Percentiles rank a stretch among this genome's conserved stretches.
phyloP scores from a whole-genome alignment of 768 basidiomycete species.

The Pisolithus tinctorius region DNA sequence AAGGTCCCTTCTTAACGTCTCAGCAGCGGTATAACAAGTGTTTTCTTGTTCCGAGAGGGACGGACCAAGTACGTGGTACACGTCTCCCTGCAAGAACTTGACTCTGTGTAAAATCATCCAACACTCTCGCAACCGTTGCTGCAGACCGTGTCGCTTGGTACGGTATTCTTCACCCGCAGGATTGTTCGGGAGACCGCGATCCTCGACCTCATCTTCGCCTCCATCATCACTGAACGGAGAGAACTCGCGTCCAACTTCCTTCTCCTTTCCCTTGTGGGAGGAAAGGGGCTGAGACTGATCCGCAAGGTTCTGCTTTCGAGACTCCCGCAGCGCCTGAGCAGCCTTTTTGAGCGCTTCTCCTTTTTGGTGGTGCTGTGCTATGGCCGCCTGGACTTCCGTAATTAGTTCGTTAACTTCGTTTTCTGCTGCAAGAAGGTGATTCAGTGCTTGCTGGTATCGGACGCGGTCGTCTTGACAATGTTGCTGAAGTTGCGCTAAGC shows the following conservation, averaged over 20 bases:
- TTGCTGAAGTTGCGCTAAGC: conserved; percentile 57
- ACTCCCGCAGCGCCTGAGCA: conserved; percentile 29
- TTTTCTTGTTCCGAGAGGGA: conserved; percentile 47
- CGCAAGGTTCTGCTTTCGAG: conserved; percentile 10
- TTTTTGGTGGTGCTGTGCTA: conserved; percentile 47
- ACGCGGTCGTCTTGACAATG: conserved; percentile 36
- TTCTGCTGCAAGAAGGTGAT: conserved; percentile 51
- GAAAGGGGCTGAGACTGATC: conserved; percentile 3
- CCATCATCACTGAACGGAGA: conserved; percentile 17
- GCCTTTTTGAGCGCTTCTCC: conserved; percentile 47
- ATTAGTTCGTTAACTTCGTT: conserved; percentile 49
- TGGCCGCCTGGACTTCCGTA: conserved; percentile 44
- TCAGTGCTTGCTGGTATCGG: conserved; percentile 49
- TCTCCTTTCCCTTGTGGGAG: conserved; percentile 46
- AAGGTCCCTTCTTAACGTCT: conserved; percentile 56
- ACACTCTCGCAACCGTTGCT: conserved; percentile 60
- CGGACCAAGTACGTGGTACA: conserved; percentile 63
- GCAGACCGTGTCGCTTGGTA: conserved; percentile 43
- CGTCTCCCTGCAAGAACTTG: conserved; percentile 78
- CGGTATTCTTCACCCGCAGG: conserved; percentile 52
- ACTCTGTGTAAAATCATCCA: conserved; percentile 63
- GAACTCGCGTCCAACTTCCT: conserved; percentile 24
- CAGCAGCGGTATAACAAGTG: conserved; percentile 62
- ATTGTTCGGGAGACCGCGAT: conserved; percentile 46
- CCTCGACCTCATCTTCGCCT: conserved; percentile 34